Evolutionary conservation across 345 rosid species (phyloP), one percentile per base, ranked within the genome.

Genomic region (Ricinus communis): DNA sequence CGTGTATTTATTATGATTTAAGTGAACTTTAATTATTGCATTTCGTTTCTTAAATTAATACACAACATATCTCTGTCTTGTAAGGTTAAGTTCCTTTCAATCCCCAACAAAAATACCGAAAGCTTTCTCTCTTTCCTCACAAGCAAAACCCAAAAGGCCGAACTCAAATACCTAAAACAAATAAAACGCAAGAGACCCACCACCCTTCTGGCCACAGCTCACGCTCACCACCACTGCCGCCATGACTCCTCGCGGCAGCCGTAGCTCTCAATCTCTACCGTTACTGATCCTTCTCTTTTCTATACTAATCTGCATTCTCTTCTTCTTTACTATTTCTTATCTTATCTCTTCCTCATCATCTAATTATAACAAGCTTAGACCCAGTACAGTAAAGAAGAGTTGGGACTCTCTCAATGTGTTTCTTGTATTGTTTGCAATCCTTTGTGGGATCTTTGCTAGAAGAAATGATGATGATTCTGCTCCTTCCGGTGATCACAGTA

Each of bases 381-480:
- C 88, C 50, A 8, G 53, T 25, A 49, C 78, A 0, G 85, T 87
- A 27, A 87, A 84, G 81, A 81, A 65, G 68, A 81, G 93, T 47
- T 90, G 90, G 96, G 96, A 93, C 63, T 80, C 90, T 0, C 78
- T 90, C 65, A 90, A 81, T 72, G 58, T 90, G 5, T 45, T 83
- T 27, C 78, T 93, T 8, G 93, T 93, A 40, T 66, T 89, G 72
- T 82, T 89, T 52, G 91, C 98, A 5, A 84, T 93, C 41, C 70
- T 93, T 47, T 89, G 88, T 63, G 98, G 98, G 62, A 69, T 93
- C 33, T 82, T 93, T 49, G 95, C 93, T 0, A 75, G 81, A 60
- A 43, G 78, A 75, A 76, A 81, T 74, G 91, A 84, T 76, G 91
- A 83, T 27, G 89, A 74, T 45, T 85, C 79, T 1, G 22, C 74